These are phyloP conservation scores for Agrocybe praecox DNA, from an alignment of 768 basidiomycete genomes.

Conservation along the genomic window DNA sequence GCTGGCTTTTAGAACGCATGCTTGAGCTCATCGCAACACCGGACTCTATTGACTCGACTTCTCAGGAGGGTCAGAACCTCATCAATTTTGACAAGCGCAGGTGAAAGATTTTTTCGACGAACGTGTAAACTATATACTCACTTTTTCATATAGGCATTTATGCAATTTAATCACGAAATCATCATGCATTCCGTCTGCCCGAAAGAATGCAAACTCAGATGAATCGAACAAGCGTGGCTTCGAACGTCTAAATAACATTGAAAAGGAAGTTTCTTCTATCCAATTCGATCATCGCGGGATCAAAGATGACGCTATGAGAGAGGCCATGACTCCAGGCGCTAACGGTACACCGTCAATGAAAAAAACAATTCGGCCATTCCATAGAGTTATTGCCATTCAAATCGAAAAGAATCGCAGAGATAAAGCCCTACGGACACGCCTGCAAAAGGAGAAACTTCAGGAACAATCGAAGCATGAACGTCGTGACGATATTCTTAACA, in stretches of 20 bases:
- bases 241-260: conserved; percentile 75
- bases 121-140: conserved; percentile 10
- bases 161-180: conserved; percentile 64
- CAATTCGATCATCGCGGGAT: conserved; percentile 75
- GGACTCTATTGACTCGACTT: conserved; percentile 60
- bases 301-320: conserved; percentile 74
- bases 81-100: conserved; percentile 86
- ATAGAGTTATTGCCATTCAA: conserved; percentile 61
- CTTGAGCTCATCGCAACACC: conserved; percentile 77
- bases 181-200: conserved; percentile 43
- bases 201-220: conserved; percentile 48
- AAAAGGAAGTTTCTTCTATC: conserved; percentile 61
- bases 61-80: conserved; percentile 57
- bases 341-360: conserved; percentile 50
- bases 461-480: conserved; percentile 76
- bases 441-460: conserved; percentile 74
- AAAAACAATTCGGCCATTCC: conserved; percentile 66
- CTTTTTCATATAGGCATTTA: conserved; percentile 53
- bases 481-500: conserved; percentile 74
- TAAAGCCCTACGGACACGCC: conserved; percentile 63
- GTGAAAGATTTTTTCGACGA: conserved; percentile 33
- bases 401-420: conserved; percentile 85
- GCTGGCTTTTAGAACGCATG: conserved; percentile 83
- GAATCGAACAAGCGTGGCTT: conserved; percentile 69
- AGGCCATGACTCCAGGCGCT: conserved; percentile 49